A percentile compares a stretch with the other conserved stretches of the same genome.
Conservation (phyloP, 495 filamentous ascomycete genomes). For the Penicillium robsamsonii region DNA sequence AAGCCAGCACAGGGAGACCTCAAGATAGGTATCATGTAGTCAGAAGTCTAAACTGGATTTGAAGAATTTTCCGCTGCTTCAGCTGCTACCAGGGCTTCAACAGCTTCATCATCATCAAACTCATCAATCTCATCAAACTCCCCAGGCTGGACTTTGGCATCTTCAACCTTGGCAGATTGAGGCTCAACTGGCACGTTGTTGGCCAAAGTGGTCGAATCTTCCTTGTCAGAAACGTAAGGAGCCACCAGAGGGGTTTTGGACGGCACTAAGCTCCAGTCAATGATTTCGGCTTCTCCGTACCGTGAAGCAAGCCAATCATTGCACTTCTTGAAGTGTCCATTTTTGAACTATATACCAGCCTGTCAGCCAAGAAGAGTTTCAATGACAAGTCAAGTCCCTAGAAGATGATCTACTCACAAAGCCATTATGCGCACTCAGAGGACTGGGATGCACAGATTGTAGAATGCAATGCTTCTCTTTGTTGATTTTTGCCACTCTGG, state of each 20-base stretch:
- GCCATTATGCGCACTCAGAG: slow-evolving; percentile 73
- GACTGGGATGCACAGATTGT: slow-evolving; percentile 86
- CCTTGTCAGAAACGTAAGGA: slow-evolving; percentile 18
- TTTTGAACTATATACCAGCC: slow-evolving; percentile 59
- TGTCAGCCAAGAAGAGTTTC: slow-evolving; percentile 24
- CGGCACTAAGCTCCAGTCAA: slow-evolving; percentile 78
- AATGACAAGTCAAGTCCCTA: background rate
- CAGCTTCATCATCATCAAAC: slow-evolving; percentile 42
- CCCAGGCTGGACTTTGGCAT: slow-evolving; percentile 4
- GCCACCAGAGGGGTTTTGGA: slow-evolving; percentile 18
- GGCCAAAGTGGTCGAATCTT: slow-evolving; percentile 15
- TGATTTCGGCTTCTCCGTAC: slow-evolving; percentile 75
- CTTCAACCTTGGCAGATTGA: slow-evolving; percentile 10
- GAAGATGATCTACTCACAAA: slow-evolving; percentile 50
- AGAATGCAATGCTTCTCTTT: slow-evolving; percentile 71
- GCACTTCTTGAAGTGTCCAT: slow-evolving; percentile 80
- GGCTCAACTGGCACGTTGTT: slow-evolving; percentile 11
- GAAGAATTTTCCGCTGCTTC: slow-evolving; percentile 16
- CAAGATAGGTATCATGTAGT: background rate
- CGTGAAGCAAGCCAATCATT: slow-evolving; percentile 81
- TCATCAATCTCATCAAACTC: slow-evolving; percentile 40
- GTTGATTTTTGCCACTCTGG: slow-evolving; percentile 70
- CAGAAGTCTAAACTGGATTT: background rate
- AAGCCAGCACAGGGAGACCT: background rate
- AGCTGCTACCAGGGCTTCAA: slow-evolving; percentile 40